Evolutionary conservation across 805 yeast genomes (phyloP), one percentile per base, ranked within the genome.

Genomic region (Wickerhamomyces hampshirensis): DNA sequence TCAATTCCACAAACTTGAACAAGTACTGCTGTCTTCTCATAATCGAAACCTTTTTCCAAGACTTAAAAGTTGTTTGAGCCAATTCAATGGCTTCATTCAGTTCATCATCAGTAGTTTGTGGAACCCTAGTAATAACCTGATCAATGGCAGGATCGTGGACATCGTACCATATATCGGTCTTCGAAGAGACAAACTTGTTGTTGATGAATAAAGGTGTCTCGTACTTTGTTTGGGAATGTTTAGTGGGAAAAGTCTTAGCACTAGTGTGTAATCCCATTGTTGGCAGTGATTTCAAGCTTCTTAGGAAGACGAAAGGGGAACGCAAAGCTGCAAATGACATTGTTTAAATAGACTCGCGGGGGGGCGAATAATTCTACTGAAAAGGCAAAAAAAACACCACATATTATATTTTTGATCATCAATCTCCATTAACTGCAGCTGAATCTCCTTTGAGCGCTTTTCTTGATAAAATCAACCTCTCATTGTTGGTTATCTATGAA

Each of bases 91-190:
- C 87, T 12, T 68, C 71, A 34, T 69, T 74, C 48, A 81, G 64
- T 56, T 81, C 89, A 33, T 63, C 69, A 7, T 69, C 71, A 3
- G 88, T 81, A 17, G 75, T 60, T 60, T 81, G 88, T 3, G 89
- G 89, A 8, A 80, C 87, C 45, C 71, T 68, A 18, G 81, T 65
- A 28, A 81, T 79, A 32, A 80, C 73, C 43, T 63, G 51, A 55
- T 77, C 72, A 26, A 88, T 81, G 35, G 88, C 83, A 2, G 89
- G 89, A 55, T 81, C 89, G 54, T 73, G 79, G 36, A 81, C 66
- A 46, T 80, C 86, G 46, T 67, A 75, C 86, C 87, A 73, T 31
- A 65, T 62, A 12, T 61, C 44, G 4, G 83, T 59, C 24, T 60
- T 61, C 1, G 74, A 68, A 47, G 69, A 63, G 47, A 69, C 47